These are phyloP conservation scores for Beauveria australis DNA, from an alignment of 2,329 filamentous ascomycete species.

Conservation along the genomic window DNA sequence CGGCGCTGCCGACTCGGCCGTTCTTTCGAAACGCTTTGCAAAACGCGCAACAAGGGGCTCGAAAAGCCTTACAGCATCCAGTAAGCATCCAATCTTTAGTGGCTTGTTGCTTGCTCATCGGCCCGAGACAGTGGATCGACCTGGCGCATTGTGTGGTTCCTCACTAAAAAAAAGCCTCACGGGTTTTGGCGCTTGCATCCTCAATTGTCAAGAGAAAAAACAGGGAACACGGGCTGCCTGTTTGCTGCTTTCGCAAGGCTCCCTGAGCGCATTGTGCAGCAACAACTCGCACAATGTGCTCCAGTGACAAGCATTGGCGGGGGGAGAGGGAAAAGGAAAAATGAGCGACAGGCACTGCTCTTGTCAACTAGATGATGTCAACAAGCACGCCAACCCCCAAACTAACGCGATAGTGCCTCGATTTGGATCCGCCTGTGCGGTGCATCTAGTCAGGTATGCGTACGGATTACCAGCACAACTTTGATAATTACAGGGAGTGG, in stretches of 20 bases:
- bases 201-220: neutral
- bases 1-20: neutral
- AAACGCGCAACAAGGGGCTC: constrained; percentile 1
- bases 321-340: neutral
- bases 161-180: neutral
- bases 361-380: neutral
- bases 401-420: neutral
- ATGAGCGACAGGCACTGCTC: neutral
- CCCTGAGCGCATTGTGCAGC: neutral
- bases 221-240: neutral
- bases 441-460: neutral
- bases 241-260: neutral
- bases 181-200: neutral
- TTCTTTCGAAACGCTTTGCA: neutral
- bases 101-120: constrained; percentile 1
- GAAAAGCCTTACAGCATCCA: neutral
- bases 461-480: too few relatives aligned
- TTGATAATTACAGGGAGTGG: too few relatives aligned
- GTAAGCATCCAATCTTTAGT: constrained; percentile 3
- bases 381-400: neutral
- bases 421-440: neutral
- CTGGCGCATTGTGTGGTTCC: constrained; percentile 8
- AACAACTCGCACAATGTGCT: neutral
- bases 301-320: neutral
- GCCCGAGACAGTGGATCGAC: constrained; percentile 8